Conservation (phyloP, 2,329 filamentous ascomycete genomes). For the Nemania sp. region DNA sequence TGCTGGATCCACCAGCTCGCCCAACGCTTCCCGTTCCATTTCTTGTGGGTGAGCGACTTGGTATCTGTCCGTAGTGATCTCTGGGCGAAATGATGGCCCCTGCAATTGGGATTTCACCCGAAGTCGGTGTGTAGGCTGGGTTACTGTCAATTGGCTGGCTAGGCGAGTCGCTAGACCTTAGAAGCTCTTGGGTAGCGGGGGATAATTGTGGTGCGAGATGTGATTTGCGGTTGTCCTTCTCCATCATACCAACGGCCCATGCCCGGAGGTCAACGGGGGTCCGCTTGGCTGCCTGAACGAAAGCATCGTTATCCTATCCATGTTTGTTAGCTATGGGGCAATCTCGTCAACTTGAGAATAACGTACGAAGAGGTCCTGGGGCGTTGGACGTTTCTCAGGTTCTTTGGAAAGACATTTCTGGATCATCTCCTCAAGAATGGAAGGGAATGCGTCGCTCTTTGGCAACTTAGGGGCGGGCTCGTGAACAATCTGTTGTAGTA, state of each 20-base stretch:
- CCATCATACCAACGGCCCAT: slow-evolving; percentile 95
- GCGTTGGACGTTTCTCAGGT: slow-evolving; percentile 88
- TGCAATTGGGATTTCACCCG: slow-evolving; percentile 77
- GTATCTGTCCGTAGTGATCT: slow-evolving; percentile 59
- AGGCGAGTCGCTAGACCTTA: slow-evolving; percentile 73
- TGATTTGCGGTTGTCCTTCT: slow-evolving; percentile 94
- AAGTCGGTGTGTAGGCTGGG: slow-evolving; percentile 72
- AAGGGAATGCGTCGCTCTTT: slow-evolving; percentile 96
- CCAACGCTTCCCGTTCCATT: slow-evolving; percentile 62
- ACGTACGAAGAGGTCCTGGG: slow-evolving; percentile 90
- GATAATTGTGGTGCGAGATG: slow-evolving; percentile 86
- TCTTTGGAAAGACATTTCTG: slow-evolving; percentile 94
- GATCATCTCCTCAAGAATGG: slow-evolving; percentile 95
- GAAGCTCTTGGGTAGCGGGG: slow-evolving; percentile 80
- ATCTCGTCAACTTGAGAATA: not conserved
- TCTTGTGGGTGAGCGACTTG: slow-evolving; percentile 65
- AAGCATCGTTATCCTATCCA: slow-evolving; percentile 85
- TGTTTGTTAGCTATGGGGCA: slow-evolving; percentile 45
- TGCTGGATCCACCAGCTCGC: slow-evolving; percentile 57
- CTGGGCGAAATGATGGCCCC: slow-evolving; percentile 68
- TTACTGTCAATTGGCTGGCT: slow-evolving; percentile 61
- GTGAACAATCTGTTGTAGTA: slow-evolving; percentile 96
- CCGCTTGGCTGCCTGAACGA: slow-evolving; percentile 94
- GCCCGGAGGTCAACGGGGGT: slow-evolving; percentile 93
- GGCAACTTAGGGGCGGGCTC: slow-evolving; percentile 93